Evolutionary conservation across 106 monocot genomes (phyloP), one percentile per base, ranked within the genome.

Genomic region (Ottelia alismoides): DNA sequence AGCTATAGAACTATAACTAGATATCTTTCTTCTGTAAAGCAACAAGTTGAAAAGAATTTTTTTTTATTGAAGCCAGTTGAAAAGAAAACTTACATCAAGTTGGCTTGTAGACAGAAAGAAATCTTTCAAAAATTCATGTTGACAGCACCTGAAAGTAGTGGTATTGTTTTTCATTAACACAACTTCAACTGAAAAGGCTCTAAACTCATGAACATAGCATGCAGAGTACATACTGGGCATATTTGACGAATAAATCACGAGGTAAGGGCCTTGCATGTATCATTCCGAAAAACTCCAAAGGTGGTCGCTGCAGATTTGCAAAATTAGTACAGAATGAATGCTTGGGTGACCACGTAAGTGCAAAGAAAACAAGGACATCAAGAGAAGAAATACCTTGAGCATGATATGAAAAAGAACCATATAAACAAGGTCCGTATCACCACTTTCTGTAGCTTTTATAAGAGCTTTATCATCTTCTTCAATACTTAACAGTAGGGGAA

Each of bases 401-500:
- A 83, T 85, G 22, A 85, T 80, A 73, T 86, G 98, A 64, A 98
- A 90, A 58, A 98, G 60, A 66, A 98, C 89, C 47, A 98, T 88
- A 72, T 82, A 98, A n/a, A 89, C 62, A 31, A 98, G 85, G 61
- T 98, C 98, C 25, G 89, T 83, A 70, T 98, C 98, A 48, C 98
- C 98, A 77, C 90, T 90, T 72, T 98, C 98, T 51, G 70, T 86
- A 49, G 98, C 78, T 69, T 86, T 90, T 24, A 72, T 53, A 24
- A 98, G 49, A 55, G 90, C 82, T 22, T 68, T 75, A 30, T 90
- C 85, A 62, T 98, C 85, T 63, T 98, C 98, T 14, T 63, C 89
- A 53, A 98, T 90, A 70, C 90, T 98, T 62, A 98, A 62, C 40
- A 98, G 72, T 52, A 98, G 67, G 43, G 98, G 98, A 55, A 98